Evolutionary conservation across 1,284 basidiomycete genomes (phyloP), one percentile per base, ranked within the genome.

Genomic region (Boletus mariae): DNA sequence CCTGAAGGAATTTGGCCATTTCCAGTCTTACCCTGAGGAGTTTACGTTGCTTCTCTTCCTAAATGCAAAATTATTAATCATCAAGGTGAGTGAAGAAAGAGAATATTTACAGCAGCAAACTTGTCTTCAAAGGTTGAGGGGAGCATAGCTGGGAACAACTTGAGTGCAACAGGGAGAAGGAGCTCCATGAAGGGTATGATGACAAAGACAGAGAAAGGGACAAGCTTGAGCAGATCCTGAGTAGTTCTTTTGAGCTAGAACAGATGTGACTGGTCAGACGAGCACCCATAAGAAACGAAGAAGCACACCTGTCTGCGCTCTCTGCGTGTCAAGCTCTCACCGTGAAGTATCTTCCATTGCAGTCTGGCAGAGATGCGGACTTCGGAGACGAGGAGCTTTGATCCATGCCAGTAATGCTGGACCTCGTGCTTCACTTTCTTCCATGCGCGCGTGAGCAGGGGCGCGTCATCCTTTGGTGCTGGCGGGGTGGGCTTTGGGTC

Each of bases 1-100:
- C 97, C 68, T 98, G 96, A 45, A 99, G 77, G 80, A 99, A 99
- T 69, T 99, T 99, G 62, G 97, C 97, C 95, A 99, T 98, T 70
- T 98, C 95, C 26, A 99, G 78, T 51, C 96, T 83, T 23, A 98
- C 92, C 62, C 95, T 90, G 47, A 99, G 85, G 3, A 98, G 79
- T 69, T 98, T 98, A 59, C 96, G 86, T 65, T 97, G 85, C 73
- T 99, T 99, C 74, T 99, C 96, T 69, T 98, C 94, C 92, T 94
- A 64, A n/a, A 28, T 13, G 10, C 10, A 1, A 32, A 4, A 20
- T 17, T 11, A 32, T 54, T 2, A 42, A 35, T 20, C 2, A 13
- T 23, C 15, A 15, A 3, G 1, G 20, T 6, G 11, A 9, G 5
- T 4, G 1, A 26, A 9, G 29, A 13, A 5, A 45, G 4, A 43